Base-by-base conservation (phyloP, 1,139 yeast species). In the Suhomyces bolitotheri region DNA sequence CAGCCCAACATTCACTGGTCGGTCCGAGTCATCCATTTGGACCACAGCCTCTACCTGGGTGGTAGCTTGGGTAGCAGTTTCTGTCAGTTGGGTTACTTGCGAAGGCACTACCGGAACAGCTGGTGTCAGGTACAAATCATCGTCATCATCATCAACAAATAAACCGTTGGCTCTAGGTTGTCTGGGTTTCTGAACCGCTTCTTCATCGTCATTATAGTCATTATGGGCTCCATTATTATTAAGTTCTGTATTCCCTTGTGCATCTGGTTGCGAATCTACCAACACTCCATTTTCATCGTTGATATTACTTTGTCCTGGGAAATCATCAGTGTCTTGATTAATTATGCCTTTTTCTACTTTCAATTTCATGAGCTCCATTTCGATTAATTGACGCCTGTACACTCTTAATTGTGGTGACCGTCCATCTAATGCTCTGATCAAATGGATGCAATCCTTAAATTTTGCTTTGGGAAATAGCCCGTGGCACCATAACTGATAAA, bases 401-500 rank as follows among this genome's bases (percentile, higher is more conserved):
- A 59, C 36, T 34, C 53, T 62, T 40, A 69, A 49, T 17, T 58
- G 59, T 2, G 64, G 49, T 11, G 71, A 60, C 41, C 64, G 57
- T 13, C 56, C 49, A 2, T 67, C 67, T 36, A 64, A 60, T 5
- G 50, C 47, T 23, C 76, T 44, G 1, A 70, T 41, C 40, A 71
- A 47, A 24, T 54, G 60, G 15, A 68, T 51, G 46, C 76, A 82
- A 53, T 86, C 95, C 36, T 68, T 64, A 47, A 87, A 85, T 41
- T 75, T 81, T 2, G 95, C 89, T 56, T 80, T 81, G 8, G 96
- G 95, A 49, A 76, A 87, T 34, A 87, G 54, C 4, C 80, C 76
- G 56, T 87, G 95, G 17, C 90, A 89, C 96, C 96, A 87, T 21
- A 87, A 57, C 58, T 86, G 95, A 58, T 86, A 87, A 49, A 77